A percentile compares a stretch with the other conserved stretches of the same genome.
Evolutionary conservation across 2,329 filamentous ascomycete genomes (phyloP).

Genomic region (Ceratocystis ficicola): DNA sequence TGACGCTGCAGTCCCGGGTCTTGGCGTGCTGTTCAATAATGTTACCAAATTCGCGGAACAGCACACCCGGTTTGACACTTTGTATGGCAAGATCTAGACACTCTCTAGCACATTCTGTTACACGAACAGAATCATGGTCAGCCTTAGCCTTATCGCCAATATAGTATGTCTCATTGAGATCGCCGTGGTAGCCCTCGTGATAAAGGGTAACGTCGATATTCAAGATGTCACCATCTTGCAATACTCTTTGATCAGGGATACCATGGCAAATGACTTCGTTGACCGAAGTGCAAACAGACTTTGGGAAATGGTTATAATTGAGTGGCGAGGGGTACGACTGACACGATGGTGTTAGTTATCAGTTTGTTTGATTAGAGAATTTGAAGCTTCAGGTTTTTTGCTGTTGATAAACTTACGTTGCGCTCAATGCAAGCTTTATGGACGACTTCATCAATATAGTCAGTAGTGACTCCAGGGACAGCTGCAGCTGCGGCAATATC

Average conservation of each 20-base stretch:
- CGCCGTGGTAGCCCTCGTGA: constrained; percentile 88
- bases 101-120: constrained; percentile 81
- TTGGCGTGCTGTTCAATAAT: constrained; percentile 94
- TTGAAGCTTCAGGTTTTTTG: background rate
- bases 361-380: background rate
- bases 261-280: constrained; percentile 99
- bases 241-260: constrained; percentile 78
- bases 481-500: constrained; percentile 77
- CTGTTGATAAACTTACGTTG: constrained; percentile 51
- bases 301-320: constrained; percentile 93
- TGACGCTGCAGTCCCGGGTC: constrained; percentile 70
- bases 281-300: constrained; percentile 89
- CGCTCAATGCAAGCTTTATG: constrained; percentile 91
- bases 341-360: constrained; percentile 16
- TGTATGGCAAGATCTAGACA: constrained; percentile 85
- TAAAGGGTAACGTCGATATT: constrained; percentile 95
- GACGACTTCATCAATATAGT: constrained; percentile 87
- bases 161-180: constrained; percentile 98
- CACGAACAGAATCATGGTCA: constrained; percentile 74
- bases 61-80: constrained; percentile 80
- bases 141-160: constrained; percentile 77
- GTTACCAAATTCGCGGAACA: constrained; percentile 87
- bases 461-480: constrained; percentile 87
- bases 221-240: constrained; percentile 87
- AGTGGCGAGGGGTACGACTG: constrained; percentile 89